These are phyloP conservation scores for Tricholoma matsutake DNA, from an alignment of 768 basidiomycete species.

Conservation along the genomic window DNA sequence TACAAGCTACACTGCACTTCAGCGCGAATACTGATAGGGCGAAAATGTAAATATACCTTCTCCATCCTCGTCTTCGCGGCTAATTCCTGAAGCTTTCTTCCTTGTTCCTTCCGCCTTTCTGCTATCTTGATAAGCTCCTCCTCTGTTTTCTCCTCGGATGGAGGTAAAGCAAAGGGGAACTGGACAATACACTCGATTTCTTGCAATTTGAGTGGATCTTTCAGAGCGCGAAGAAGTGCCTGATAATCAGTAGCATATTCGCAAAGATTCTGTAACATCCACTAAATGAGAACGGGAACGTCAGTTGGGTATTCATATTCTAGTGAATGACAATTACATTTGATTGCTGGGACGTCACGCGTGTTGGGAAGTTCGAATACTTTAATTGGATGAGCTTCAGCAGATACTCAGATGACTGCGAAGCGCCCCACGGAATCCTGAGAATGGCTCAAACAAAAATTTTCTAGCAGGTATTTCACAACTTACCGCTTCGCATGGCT, in stretches of 20 bases:
- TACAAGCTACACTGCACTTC: conserved; percentile 43
- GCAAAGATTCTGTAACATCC: conserved; percentile 88
- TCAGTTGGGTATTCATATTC: background rate
- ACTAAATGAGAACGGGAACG: conserved; percentile 42
- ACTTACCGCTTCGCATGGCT: conserved; percentile 81
- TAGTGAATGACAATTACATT: conserved; percentile 47
- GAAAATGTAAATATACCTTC: conserved; percentile 50
- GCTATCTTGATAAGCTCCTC: conserved; percentile 79
- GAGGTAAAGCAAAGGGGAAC: conserved; percentile 74
- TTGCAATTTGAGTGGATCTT: conserved; percentile 62
- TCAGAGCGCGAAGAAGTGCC: conserved; percentile 60
- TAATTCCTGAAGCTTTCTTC: conserved; percentile 85
- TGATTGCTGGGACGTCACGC: conserved; percentile 74
- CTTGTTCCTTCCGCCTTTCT: conserved; percentile 84
- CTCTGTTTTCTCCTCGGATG: conserved; percentile 81
- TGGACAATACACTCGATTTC: conserved; percentile 73
- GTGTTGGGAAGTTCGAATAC: conserved; percentile 88
- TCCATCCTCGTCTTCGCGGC: conserved; percentile 82
- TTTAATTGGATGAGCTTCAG: conserved; percentile 94
- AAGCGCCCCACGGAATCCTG: conserved; percentile 93
- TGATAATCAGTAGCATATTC: conserved; percentile 80
- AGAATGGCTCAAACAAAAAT: background rate
- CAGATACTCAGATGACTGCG: conserved; percentile 87
- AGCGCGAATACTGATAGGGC: background rate
- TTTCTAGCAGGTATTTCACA: background rate